Evolutionary conservation across 1,284 basidiomycete genomes (phyloP).

Genomic region (Gastroboletus turbinatus): DNA sequence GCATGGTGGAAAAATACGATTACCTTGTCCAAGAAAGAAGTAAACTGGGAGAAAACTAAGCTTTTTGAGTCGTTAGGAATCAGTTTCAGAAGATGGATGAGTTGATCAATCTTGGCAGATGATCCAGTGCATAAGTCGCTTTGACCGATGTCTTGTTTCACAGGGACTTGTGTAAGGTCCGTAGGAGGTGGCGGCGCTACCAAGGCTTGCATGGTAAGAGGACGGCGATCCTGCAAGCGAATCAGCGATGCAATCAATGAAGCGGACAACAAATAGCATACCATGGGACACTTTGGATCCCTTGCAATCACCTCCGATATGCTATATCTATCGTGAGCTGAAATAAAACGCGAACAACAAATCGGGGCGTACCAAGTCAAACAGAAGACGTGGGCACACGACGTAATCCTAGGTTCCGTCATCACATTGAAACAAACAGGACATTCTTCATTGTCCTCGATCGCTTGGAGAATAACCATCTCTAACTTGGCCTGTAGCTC

Average conservation of each 20-base stretch:
- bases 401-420: conserved; percentile 74
- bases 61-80: conserved; percentile 74
- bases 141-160: conserved; percentile 42
- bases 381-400: conserved; percentile 79
- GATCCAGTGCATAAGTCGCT: conserved; percentile 48
- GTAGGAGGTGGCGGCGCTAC: conserved; percentile 66
- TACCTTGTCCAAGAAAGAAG: conserved; percentile 79
- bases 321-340: conserved; percentile 37
- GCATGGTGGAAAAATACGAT: not conserved
- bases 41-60: conserved; percentile 85
- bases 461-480: conserved; percentile 58
- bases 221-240: conserved; percentile 63
- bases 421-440: conserved; percentile 72
- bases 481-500: conserved; percentile 61
- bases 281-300: conserved; percentile 80
- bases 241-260: conserved; percentile 5
- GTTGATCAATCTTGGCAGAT: conserved; percentile 83
- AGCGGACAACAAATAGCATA: conserved; percentile 26
- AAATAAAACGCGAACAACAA: not conserved
- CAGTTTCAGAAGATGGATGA: conserved; percentile 68
- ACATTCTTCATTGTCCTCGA: conserved; percentile 86
- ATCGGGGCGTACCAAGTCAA: conserved; percentile 54
- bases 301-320: conserved; percentile 67
- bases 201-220: conserved; percentile 58
- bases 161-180: conserved; percentile 60